Evolutionary conservation across 768 basidiomycete species (phyloP).

Genomic region (Tricholoma terreum): DNA sequence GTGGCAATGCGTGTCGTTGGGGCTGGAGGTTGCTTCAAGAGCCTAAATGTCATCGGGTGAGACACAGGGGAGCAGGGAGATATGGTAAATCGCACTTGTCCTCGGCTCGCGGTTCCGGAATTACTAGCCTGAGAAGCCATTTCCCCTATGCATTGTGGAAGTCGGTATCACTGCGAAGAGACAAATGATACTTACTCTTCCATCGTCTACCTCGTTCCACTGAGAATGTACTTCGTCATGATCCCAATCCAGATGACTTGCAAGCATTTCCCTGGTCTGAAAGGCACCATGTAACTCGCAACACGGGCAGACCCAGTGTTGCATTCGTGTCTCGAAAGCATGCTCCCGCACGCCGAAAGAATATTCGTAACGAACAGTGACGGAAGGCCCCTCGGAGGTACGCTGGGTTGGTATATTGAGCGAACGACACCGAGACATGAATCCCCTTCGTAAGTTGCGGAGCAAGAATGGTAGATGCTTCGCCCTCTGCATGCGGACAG

Average conservation of each 20-base stretch:
- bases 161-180: neutral
- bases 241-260: slow-evolving; percentile 47
- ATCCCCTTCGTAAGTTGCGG: slow-evolving; percentile 50
- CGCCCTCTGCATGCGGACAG: slow-evolving; percentile 35
- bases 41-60: neutral
- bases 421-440: slow-evolving; percentile 38
- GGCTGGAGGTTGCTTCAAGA: neutral
- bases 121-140: neutral
- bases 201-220: slow-evolving; percentile 32
- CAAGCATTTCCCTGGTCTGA: slow-evolving; percentile 38
- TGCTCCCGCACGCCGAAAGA: slow-evolving; percentile 14
- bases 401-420: slow-evolving; percentile 31
- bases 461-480: slow-evolving; percentile 53
- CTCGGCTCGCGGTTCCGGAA: neutral
- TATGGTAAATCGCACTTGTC: neutral
- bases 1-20: neutral
- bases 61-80: neutral
- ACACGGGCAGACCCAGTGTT: slow-evolving; percentile 50
- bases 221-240: slow-evolving; percentile 37
- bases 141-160: neutral
- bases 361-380: slow-evolving; percentile 13
- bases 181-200: slow-evolving; percentile 11
- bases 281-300: slow-evolving; percentile 47
- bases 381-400: neutral
- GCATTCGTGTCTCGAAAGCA: slow-evolving; percentile 25